Conservation (phyloP, 495 filamentous ascomycete species). For the Talaromyces liani region DNA sequence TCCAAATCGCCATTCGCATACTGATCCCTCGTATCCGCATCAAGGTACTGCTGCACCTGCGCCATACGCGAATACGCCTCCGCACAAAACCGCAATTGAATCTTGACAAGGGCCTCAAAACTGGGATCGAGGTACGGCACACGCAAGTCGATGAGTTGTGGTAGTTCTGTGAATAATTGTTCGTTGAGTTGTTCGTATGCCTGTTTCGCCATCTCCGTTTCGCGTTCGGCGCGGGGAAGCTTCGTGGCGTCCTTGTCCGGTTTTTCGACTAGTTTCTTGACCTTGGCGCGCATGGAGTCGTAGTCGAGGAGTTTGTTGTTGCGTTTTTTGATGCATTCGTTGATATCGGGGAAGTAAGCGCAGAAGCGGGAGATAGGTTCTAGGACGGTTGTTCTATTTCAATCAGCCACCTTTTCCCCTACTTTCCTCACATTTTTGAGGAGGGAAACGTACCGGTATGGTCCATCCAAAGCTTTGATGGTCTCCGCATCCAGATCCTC, state of each 20-base stretch:
- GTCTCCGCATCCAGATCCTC: conserved; percentile 97
- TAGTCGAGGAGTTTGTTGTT: conserved; percentile 97
- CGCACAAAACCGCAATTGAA: conserved; percentile 94
- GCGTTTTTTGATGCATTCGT: conserved; percentile 98
- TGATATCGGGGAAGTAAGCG: conserved; percentile 97
- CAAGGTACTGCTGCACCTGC: conserved; percentile 97
- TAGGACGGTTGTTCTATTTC: conserved; percentile 71
- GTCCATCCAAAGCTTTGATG: conserved; percentile 96
- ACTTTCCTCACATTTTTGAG: neutral
- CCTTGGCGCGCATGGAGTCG: conserved; percentile 88
- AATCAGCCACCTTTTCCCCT: no score
- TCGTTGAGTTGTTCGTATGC: conserved; percentile 96
- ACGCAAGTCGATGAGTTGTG: conserved; percentile 94
- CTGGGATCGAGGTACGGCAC: conserved; percentile 94
- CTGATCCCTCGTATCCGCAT: conserved; percentile 92
- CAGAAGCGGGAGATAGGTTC: conserved; percentile 94
- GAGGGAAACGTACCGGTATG: conserved; percentile 58
- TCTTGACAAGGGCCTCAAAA: conserved; percentile 97
- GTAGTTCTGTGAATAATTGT: conserved; percentile 84
- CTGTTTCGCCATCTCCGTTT: conserved; percentile 84
- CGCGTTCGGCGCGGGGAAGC: conserved; percentile 87
- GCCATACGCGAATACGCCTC: conserved; percentile 97
- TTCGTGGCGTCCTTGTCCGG: conserved; percentile 97
- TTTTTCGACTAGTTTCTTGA: conserved; percentile 95
- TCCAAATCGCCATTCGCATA: conserved; percentile 93